Evolutionary conservation across 1,139 yeast genomes (phyloP).

Genomic region (Geotrichum australiense): DNA sequence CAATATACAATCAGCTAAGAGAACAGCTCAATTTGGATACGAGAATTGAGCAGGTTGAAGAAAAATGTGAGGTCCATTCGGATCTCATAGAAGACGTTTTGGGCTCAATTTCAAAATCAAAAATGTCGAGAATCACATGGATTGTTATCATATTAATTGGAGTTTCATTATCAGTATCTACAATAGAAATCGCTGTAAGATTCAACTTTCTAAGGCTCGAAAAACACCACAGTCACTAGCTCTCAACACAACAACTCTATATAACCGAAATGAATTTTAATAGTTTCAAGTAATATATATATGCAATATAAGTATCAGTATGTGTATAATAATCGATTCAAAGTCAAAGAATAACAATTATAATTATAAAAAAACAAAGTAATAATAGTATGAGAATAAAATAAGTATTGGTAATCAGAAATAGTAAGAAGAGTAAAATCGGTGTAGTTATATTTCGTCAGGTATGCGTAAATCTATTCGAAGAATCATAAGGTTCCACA

Average conservation of each 20-base stretch:
- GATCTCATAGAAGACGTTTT: slow-evolving; percentile 90
- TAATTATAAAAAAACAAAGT: not conserved
- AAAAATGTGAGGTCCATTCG: slow-evolving; percentile 84
- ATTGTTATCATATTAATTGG: slow-evolving; percentile 79
- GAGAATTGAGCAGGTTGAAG: slow-evolving; percentile 85
- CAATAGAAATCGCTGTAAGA: slow-evolving; percentile 51
- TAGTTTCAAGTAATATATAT: too few species aligned
- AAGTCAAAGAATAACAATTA: too few species aligned
- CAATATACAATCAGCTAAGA: slow-evolving; percentile 78
- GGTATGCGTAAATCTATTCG: slow-evolving; percentile 56
- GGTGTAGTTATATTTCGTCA: not conserved
- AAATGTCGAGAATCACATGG: slow-evolving; percentile 86
- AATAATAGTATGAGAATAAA: not conserved
- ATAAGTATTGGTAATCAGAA: too few species aligned
- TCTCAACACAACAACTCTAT: too few species aligned
- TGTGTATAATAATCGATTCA: too few species aligned
- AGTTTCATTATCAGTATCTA: slow-evolving; percentile 65
- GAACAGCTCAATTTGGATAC: slow-evolving; percentile 93
- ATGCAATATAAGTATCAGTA: too few species aligned
- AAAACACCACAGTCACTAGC: slow-evolving; percentile 2
- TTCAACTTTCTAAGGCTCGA: slow-evolving; percentile 41
- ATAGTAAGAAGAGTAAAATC: not conserved
- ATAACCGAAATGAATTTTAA: too few species aligned
- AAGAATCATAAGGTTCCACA: slow-evolving; percentile 66
- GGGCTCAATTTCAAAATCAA: slow-evolving; percentile 87